phyloP scores from a whole-genome alignment of 2,329 filamentous ascomycete species.

The Fonsecaea nubica region DNA sequence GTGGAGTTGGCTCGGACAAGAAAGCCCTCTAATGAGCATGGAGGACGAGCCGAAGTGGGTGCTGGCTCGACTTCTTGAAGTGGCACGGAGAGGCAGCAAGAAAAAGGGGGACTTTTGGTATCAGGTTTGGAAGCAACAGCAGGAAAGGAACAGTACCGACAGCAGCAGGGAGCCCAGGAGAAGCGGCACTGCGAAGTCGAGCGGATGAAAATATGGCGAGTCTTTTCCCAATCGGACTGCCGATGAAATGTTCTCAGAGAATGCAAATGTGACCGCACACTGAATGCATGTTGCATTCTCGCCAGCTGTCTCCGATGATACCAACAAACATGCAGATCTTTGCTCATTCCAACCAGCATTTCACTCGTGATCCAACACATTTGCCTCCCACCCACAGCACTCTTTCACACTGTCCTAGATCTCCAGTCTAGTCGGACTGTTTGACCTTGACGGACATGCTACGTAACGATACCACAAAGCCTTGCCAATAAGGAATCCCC shows the following conservation, averaged over 20 bases:
- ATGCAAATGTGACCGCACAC: not conserved
- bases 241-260: not conserved
- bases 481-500: not conserved
- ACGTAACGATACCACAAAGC: not conserved
- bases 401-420: not conserved
- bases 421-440: not conserved
- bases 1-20: slow-evolving; percentile 14
- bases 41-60: slow-evolving; percentile 18
- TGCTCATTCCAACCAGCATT: not conserved
- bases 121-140: not conserved
- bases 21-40: slow-evolving; percentile 17
- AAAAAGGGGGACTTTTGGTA: slow-evolving; percentile 9
- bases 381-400: not conserved
- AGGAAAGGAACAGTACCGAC: not conserved
- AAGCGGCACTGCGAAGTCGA: not conserved
- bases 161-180: not conserved
- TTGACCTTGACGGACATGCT: not conserved
- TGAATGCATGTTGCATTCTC: not conserved
- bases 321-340: not conserved
- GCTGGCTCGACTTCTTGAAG: slow-evolving; percentile 5
- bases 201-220: not conserved
- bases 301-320: not conserved
- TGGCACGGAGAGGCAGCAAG: slow-evolving; percentile 5
- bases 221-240: not conserved
- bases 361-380: not conserved